phyloP scores from a whole-genome alignment of 108 stramenopile genomes.

The Nannochloropsis oceanica region DNA sequence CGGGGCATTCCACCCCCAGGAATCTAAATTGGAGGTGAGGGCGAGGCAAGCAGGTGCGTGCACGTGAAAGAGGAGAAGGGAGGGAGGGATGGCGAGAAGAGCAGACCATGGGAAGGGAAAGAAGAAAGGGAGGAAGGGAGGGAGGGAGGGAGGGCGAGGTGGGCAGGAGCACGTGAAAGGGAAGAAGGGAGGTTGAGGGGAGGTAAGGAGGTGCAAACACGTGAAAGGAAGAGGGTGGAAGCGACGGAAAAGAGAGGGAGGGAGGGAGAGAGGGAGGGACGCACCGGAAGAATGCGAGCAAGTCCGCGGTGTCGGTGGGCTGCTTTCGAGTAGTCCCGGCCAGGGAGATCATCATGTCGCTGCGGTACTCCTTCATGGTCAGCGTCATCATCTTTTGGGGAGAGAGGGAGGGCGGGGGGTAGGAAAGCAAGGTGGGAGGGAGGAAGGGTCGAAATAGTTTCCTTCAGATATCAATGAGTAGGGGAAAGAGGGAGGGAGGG shows the following conservation, averaged over 20 bases:
- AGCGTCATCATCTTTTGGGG: background rate
- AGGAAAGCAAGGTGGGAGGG: background rate
- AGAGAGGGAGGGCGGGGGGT: background rate
- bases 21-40: background rate
- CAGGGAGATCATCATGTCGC: background rate
- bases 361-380: background rate
- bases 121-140: background rate
- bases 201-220: background rate
- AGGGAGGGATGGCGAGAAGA: no score
- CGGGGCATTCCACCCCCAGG: background rate
- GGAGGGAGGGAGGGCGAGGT: no score
- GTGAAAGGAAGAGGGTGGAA: no score
- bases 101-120: no score
- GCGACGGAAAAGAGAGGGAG: background rate
- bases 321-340: background rate
- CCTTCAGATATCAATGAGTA: no score
- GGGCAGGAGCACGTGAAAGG: no score
- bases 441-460: no score
- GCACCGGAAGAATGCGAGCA: background rate
- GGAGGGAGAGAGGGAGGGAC: background rate
- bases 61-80: no score
- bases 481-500: no score
- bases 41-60: background rate
- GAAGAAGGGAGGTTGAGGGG: background rate
- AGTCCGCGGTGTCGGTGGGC: background rate